phyloP scores from a whole-genome alignment of 1,139 yeast genomes.

The Spathaspora sp. region DNA sequence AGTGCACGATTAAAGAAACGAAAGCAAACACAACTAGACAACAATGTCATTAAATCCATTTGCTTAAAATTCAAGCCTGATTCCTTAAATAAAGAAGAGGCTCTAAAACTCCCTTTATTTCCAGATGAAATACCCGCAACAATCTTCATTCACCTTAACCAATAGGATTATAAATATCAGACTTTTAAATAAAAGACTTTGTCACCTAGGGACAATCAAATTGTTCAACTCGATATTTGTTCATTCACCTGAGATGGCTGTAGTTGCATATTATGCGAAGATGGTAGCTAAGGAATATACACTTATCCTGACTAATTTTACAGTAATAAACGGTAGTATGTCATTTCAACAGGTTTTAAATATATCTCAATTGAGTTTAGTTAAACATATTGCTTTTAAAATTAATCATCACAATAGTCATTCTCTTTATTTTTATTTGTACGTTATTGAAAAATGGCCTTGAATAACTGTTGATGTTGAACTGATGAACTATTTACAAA shows the following conservation, averaged over 20 bases:
- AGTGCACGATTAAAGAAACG: too few relatives aligned
- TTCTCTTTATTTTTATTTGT: not conserved
- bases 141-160: not conserved
- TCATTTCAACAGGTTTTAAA: not conserved
- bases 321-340: not conserved
- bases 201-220: not conserved
- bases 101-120: not conserved
- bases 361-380: not conserved
- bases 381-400: not conserved
- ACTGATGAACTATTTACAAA: not conserved
- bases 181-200: not conserved
- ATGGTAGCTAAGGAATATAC: not conserved
- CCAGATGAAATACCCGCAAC: not conserved
- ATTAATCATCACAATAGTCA: not conserved
- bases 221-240: not conserved
- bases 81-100: too few relatives aligned
- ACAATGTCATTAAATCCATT: too few relatives aligned
- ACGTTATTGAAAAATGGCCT: not conserved
- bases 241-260: not conserved
- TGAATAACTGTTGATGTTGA: not conserved
- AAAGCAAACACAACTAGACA: not conserved
- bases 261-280: too few relatives aligned
- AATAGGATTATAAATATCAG: not conserved
- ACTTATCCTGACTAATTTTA: not conserved
- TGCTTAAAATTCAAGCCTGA: not conserved